phyloP scores from a whole-genome alignment of 257 asterid genomes.

The Solanum arcanum region DNA sequence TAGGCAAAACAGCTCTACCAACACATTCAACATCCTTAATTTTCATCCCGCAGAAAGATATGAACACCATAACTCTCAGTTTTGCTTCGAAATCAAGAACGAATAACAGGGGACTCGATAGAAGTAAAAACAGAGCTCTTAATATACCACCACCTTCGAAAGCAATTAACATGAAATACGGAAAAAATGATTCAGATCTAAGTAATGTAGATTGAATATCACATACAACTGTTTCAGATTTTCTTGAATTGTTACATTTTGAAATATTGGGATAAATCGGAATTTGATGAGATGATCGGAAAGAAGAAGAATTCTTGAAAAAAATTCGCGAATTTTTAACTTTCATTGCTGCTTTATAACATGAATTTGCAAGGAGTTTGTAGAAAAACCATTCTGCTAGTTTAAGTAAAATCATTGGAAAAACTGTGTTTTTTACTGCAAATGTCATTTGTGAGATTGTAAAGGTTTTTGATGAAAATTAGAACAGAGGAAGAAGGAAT shows the following conservation, averaged over 20 bases:
- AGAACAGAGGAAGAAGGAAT: constrained; percentile 21
- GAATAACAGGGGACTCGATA: constrained; percentile 40
- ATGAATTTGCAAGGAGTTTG: constrained; percentile 57
- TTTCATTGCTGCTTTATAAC: constrained; percentile 49
- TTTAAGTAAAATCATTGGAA: constrained; percentile 42
- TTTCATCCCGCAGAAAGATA: constrained; percentile 72
- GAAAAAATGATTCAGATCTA: constrained; percentile 52
- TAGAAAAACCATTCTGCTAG: constrained; percentile 46
- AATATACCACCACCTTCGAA: constrained; percentile 81
- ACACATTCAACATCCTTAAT: constrained; percentile 44
- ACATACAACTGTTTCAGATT: constrained; percentile 42
- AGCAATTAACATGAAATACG: constrained; percentile 90
- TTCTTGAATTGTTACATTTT: constrained; percentile 21
- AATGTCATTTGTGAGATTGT: constrained; percentile 4
- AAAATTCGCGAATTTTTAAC: constrained; percentile 38
- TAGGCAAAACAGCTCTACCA: constrained; percentile 68
- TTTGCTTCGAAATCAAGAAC: constrained; percentile 27
- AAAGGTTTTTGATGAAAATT: constrained; percentile 9
- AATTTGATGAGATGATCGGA: constrained; percentile 10
- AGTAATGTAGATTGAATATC: constrained; percentile 48
- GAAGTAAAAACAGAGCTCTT: constrained; percentile 54
- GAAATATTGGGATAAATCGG: constrained; percentile 26
- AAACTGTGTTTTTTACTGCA: constrained; percentile 37
- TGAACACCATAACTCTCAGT: constrained; percentile 57
- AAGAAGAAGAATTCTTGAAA: constrained; percentile 18